A percentile compares a stretch with the other conserved stretches of the same genome.
These are phyloP conservation scores for Pseudogymnoascus sp. DNA, from an alignment of 2,329 filamentous ascomycete genomes.

Conservation along the genomic window DNA sequence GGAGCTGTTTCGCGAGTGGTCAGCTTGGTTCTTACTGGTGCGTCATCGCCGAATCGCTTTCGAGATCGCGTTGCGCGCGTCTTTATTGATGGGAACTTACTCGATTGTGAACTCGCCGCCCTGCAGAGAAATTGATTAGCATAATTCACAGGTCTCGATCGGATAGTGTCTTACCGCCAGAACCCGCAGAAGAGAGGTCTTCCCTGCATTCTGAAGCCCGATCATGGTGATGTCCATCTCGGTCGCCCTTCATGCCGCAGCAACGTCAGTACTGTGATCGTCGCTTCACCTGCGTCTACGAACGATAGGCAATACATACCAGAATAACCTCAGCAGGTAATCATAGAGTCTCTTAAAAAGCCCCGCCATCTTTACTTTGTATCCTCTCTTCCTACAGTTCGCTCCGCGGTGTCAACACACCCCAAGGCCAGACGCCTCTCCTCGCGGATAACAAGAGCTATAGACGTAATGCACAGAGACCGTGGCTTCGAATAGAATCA, in stretches of 20 bases:
- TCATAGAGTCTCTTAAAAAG: constrained; percentile 94
- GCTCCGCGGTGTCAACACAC: not conserved
- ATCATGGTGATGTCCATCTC: constrained; percentile 99
- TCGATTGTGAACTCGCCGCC: constrained; percentile 98
- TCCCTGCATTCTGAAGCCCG: constrained; percentile 94
- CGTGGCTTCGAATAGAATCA: not conserved
- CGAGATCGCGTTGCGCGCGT: constrained; percentile 1
- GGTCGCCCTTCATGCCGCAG: constrained; percentile 62
- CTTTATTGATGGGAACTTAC: constrained; percentile 53
- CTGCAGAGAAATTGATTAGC: constrained; percentile 40
- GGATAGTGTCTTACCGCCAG: constrained; percentile 67
- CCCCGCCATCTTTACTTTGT: constrained; percentile 64
- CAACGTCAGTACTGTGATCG: not conserved
- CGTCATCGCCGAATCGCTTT: constrained; percentile 1
- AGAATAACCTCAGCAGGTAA: constrained; percentile 96
- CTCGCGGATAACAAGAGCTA: not conserved
- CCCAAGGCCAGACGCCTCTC: not conserved
- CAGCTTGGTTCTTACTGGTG: constrained; percentile 26
- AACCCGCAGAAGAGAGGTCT: constrained; percentile 89
- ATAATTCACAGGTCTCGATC: constrained; percentile 18
- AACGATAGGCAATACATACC: constrained; percentile 51
- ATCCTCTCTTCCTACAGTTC: constrained; percentile 1
- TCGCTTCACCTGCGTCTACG: not conserved
- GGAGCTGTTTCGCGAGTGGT: constrained; percentile 57
- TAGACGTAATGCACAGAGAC: not conserved